phyloP scores from a whole-genome alignment of 768 basidiomycete genomes.

The Tephrocybe rancida region DNA sequence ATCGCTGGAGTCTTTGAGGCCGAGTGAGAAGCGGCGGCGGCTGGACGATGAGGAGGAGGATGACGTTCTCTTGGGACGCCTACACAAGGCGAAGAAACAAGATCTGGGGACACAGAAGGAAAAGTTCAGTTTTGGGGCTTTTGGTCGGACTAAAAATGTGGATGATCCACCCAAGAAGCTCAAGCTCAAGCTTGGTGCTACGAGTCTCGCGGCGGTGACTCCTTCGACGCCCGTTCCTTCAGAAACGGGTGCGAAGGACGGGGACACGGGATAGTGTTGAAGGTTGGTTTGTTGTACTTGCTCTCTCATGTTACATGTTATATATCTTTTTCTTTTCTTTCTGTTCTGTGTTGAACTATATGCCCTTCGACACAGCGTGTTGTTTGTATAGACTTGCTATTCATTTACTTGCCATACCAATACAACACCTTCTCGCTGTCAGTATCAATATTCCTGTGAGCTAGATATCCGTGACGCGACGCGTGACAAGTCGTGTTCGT shows the following conservation, averaged over 20 bases:
- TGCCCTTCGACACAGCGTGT: slow-evolving; percentile 5
- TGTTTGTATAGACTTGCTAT: too few species aligned
- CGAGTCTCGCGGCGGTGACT: slow-evolving; percentile 41
- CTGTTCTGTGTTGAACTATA: neutral
- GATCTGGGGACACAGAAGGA: slow-evolving; percentile 53
- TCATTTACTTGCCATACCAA: slow-evolving; percentile 11
- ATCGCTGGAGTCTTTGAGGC: slow-evolving; percentile 46
- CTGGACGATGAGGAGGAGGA: slow-evolving; percentile 77
- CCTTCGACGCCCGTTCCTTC: slow-evolving; percentile 48
- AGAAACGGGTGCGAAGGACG: slow-evolving; percentile 71
- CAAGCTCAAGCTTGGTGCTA: slow-evolving; percentile 67
- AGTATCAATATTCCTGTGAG: too few species aligned
- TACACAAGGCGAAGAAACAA: slow-evolving; percentile 61
- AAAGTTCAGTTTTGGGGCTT: slow-evolving; percentile 22
- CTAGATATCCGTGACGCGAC: slow-evolving; percentile 11
- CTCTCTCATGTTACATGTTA: neutral
- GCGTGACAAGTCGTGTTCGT: slow-evolving; percentile 25
- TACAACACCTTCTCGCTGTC: too few species aligned
- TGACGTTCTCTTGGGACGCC: slow-evolving; percentile 62
- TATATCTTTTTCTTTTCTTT: slow-evolving; percentile 7
- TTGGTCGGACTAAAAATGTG: slow-evolving; percentile 41
- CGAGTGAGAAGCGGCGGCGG: slow-evolving; percentile 72
- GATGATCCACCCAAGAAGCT: slow-evolving; percentile 72
- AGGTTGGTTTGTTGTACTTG: slow-evolving; percentile 1
- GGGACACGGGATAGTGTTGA: slow-evolving; percentile 64